Conservation (phyloP, 768 basidiomycete genomes). For the Mycena albidolilacea region DNA sequence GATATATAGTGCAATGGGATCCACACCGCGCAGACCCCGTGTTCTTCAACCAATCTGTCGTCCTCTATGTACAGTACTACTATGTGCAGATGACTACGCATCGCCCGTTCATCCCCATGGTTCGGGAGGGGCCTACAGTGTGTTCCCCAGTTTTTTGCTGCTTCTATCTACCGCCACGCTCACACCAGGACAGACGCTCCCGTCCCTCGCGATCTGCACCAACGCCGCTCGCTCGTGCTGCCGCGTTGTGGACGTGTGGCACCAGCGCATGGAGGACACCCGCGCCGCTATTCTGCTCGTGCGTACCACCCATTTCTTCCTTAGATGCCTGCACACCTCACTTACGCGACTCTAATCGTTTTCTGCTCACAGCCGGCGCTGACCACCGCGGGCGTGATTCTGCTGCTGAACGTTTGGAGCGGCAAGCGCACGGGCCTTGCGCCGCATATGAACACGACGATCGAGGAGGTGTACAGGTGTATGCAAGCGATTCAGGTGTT, state of each 20-base stretch:
- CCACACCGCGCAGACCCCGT: conserved; percentile 51
- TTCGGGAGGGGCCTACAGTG: conserved; percentile 53
- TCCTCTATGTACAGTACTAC: conserved; percentile 62
- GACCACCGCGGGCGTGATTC: conserved; percentile 65
- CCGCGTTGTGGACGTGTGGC: conserved; percentile 74
- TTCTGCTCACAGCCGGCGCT: conserved; percentile 46
- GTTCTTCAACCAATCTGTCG: conserved; percentile 71
- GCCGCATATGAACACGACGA: conserved; percentile 64
- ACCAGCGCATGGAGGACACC: conserved; percentile 49
- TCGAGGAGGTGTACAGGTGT: conserved; percentile 73
- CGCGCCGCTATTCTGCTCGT: conserved; percentile 51
- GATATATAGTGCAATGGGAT: conserved; percentile 59
- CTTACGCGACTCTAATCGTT: too few relatives aligned
- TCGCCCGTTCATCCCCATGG: conserved; percentile 82
- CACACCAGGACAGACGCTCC: conserved; percentile 50
- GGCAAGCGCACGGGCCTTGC: conserved; percentile 64
- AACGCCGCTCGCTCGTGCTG: conserved; percentile 86
- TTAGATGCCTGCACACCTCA: too few relatives aligned
- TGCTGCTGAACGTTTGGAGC: conserved; percentile 79
- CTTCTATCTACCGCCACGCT: background rate
- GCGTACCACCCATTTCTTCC: conserved; percentile 15
- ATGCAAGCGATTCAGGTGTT: conserved; percentile 62
- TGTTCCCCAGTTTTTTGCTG: background rate
- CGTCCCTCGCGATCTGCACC: conserved; percentile 85
- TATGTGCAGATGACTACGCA: conserved; percentile 82